These are phyloP conservation scores for Citrus mangshanensis DNA, from an alignment of 345 rosid genomes.

Conservation along the genomic window DNA sequence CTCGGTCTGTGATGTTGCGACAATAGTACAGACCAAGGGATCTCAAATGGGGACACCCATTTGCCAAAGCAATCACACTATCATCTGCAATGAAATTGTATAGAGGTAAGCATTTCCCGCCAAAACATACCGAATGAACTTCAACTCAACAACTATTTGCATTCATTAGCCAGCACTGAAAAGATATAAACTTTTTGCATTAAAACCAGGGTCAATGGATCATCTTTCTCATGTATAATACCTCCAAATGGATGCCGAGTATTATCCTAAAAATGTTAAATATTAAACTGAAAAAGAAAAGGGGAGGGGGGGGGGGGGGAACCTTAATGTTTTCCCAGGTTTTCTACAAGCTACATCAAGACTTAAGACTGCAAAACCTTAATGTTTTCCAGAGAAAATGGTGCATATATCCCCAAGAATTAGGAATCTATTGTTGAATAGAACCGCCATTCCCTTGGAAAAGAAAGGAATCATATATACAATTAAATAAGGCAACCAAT, in stretches of 20 bases:
- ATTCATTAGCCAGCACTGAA: background rate
- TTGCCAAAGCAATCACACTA: conserved; percentile 86
- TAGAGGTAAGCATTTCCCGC: background rate
- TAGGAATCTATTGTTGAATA: background rate
- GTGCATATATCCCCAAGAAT: background rate
- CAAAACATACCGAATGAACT: background rate
- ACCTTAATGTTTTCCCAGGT: background rate
- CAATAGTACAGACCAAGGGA: conserved; percentile 91
- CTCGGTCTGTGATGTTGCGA: conserved; percentile 80
- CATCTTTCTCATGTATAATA: background rate
- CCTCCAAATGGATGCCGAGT: background rate
- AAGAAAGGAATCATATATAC: background rate
- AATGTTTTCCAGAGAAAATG: background rate
- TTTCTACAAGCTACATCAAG: background rate
- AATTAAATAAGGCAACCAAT: background rate
- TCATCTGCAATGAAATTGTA: conserved; percentile 48
- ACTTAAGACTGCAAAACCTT: no score
- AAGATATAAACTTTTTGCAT: background rate
- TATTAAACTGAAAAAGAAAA: background rate
- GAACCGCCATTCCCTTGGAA: background rate
- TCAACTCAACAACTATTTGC: background rate
- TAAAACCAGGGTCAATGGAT: background rate
- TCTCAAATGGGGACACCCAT: conserved; percentile 64
- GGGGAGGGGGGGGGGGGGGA: no score
- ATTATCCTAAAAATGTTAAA: no score